These are phyloP conservation scores for Hyphodiscus sp. DNA, from an alignment of 2,329 filamentous ascomycete species.

Conservation along the genomic window DNA sequence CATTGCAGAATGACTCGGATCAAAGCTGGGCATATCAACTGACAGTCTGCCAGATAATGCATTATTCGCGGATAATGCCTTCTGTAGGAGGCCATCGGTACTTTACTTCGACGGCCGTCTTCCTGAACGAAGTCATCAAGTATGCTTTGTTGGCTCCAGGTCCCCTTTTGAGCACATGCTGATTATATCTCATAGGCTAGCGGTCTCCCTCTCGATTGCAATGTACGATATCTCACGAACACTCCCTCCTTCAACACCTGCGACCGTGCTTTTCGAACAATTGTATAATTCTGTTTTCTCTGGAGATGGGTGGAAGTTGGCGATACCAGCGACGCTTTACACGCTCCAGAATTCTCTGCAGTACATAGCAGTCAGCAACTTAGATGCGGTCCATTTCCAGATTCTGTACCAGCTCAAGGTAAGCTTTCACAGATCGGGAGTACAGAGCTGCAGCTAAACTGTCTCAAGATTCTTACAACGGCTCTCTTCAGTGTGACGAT, in stretches of 20 bases:
- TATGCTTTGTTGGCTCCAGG: too few species aligned
- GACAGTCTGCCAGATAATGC: conserved; percentile 60
- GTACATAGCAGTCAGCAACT: conserved; percentile 83
- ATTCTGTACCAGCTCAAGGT: conserved; percentile 88
- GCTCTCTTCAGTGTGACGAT: conserved; percentile 80
- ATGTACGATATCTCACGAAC: conserved; percentile 80
- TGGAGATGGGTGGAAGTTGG: conserved; percentile 90
- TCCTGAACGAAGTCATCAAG: conserved; percentile 90
- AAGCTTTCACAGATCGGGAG: conserved; percentile 9
- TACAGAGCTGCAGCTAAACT: conserved; percentile 7
- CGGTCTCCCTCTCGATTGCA: conserved; percentile 77
- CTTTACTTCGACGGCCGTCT: conserved; percentile 87
- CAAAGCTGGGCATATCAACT: conserved; percentile 9
- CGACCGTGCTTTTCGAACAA: conserved; percentile 72
- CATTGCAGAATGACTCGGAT: neutral
- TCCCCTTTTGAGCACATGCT: too few species aligned
- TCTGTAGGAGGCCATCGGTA: conserved; percentile 76
- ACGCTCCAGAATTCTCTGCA: conserved; percentile 91
- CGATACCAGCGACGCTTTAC: conserved; percentile 81
- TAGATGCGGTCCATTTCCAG: conserved; percentile 90
- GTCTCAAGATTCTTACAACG: conserved; percentile 66
- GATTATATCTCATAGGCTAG: conserved; percentile 37
- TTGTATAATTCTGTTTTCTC: conserved; percentile 78
- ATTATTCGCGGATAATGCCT: conserved; percentile 95
- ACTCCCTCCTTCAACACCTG: conserved; percentile 70